A percentile compares a stretch with the other conserved stretches of the same genome.
Conservation (phyloP, 2,329 filamentous ascomycete species). For the Dactylellina cionopaga region DNA sequence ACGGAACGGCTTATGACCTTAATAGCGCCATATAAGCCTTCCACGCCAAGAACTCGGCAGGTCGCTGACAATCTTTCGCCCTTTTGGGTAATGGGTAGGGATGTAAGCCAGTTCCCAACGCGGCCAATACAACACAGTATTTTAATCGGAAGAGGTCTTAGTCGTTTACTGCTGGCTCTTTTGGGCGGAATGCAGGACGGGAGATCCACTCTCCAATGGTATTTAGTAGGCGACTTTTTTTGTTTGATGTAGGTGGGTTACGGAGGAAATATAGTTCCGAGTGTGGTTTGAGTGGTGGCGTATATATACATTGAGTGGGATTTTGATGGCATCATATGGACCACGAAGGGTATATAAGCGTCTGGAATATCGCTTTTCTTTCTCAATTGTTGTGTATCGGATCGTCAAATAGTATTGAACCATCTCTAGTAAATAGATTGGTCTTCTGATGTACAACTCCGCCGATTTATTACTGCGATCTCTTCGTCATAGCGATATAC, state of each 20-base stretch:
- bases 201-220: no score
- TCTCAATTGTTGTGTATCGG: not conserved
- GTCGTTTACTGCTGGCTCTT: no score
- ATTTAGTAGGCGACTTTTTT: no score
- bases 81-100: conserved; percentile 17
- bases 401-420: not conserved
- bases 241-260: conserved; percentile 1
- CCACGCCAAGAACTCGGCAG: conserved; percentile 9
- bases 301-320: no score
- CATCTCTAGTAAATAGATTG: no score
- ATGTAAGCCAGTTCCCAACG: conserved; percentile 27
- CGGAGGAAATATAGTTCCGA: conserved; percentile 8
- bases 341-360: not conserved
- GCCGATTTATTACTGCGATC: no score
- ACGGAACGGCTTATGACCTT: not conserved
- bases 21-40: not conserved
- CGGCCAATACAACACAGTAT: conserved; percentile 1
- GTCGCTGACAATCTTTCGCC: conserved; percentile 23
- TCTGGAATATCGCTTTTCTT: not conserved
- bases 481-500: no score
- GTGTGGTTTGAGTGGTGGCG: no score
- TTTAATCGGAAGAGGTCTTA: not conserved
- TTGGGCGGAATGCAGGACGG: no score
- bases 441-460: no score
- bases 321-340: no score